Conservation (phyloP, 148 eudicot species). For the Camellia granthamiana region DNA sequence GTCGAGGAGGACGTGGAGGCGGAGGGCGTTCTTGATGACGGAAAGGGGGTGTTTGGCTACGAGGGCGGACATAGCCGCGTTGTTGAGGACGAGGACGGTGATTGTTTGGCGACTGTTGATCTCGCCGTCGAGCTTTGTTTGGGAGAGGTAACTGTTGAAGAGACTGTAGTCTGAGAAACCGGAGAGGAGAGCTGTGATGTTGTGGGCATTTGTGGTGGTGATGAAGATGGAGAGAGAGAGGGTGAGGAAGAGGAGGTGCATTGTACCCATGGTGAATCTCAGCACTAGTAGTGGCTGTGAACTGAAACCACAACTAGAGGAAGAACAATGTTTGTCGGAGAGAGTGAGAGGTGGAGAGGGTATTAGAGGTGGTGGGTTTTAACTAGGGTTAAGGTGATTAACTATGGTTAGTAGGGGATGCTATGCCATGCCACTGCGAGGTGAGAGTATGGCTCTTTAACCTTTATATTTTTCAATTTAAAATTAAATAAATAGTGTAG, state of each 20-base stretch:
- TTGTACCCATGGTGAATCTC: background rate
- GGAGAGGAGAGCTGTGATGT: conserved; percentile 56
- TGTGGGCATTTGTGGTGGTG: background rate
- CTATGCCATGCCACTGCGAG: background rate
- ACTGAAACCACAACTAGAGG: background rate
- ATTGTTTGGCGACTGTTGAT: conserved; percentile 67
- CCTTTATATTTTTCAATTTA: too few relatives aligned
- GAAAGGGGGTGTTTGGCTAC: conserved; percentile 43
- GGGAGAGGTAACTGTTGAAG: conserved; percentile 54
- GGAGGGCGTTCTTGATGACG: conserved; percentile 43
- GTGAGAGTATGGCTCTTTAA: too few relatives aligned
- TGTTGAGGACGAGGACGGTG: conserved; percentile 65
- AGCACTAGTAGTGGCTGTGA: background rate
- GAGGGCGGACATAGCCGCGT: conserved; percentile 49
- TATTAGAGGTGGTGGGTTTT: background rate
- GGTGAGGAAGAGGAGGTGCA: conserved; percentile 12
- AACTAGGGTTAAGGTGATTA: background rate
- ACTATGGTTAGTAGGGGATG: conserved; percentile 20
- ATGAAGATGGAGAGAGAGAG: conserved; percentile 16
- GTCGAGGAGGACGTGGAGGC: conserved; percentile 67
- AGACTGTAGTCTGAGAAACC: conserved; percentile 42
- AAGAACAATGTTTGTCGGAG: conserved; percentile 12
- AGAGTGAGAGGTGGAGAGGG: background rate
- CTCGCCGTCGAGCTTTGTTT: conserved; percentile 71
- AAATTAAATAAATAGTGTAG: too few relatives aligned